Conservation (phyloP, 2,329 filamentous ascomycete species). For the Paraphoma sp. region DNA sequence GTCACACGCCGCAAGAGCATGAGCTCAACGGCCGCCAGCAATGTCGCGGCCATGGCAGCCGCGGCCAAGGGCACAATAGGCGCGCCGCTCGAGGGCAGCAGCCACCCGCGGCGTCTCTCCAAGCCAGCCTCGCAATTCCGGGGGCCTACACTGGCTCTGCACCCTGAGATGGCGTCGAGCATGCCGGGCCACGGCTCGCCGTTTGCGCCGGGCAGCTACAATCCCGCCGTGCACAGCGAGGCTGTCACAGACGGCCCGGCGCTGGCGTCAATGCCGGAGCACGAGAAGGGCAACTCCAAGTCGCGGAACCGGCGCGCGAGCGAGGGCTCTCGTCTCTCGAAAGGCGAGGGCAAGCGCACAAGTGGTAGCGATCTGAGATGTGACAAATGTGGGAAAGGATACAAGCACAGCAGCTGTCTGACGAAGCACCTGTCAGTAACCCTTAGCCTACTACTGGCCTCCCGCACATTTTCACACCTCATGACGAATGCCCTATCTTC, state of each 20-base stretch:
- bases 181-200: conserved; percentile 62
- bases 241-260: conserved; percentile 73
- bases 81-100: conserved; percentile 60
- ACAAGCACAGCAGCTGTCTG: conserved; percentile 99
- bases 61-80: conserved; percentile 70
- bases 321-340: conserved; percentile 82
- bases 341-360: conserved; percentile 79
- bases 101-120: conserved; percentile 68
- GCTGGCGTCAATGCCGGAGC: conserved; percentile 56
- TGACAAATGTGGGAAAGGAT: conserved; percentile 98
- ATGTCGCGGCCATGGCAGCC: conserved; percentile 76
- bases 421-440: conserved; percentile 99
- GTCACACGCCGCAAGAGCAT: conserved; percentile 95
- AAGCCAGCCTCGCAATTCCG: conserved; percentile 60
- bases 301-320: conserved; percentile 71
- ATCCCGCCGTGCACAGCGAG: conserved; percentile 54
- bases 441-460: conserved; percentile 54
- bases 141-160: conserved; percentile 58
- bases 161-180: conserved; percentile 72
- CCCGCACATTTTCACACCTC: conserved; percentile 52
- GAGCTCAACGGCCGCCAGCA: conserved; percentile 73
- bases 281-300: conserved; percentile 58
- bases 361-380: conserved; percentile 88
- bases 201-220: conserved; percentile 46
- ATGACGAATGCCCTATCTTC: conserved; percentile 46